Base-by-base conservation (phyloP, 805 yeast genomes). In the Candida chauliodis region DNA sequence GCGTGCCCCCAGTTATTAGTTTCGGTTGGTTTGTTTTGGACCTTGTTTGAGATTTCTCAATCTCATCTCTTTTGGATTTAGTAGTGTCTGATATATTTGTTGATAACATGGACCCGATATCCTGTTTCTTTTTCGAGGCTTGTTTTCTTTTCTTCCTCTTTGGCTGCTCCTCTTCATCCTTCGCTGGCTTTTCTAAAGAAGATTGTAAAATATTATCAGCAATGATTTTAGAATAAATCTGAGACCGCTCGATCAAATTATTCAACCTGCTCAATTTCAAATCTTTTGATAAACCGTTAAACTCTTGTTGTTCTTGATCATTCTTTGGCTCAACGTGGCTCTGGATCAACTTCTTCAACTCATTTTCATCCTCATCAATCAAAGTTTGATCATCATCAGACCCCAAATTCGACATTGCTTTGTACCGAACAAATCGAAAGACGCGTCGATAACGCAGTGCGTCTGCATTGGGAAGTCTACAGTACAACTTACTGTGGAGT, bases 191-290 rank as follows among this genome's bases (percentile, higher is more conserved):
- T 19, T 38, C 36, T 36, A 42, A 42, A n/a, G 73, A 53, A 32
- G 72, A 66, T 44, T 76, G 76, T 29, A 82, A 52, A 30, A 91
- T 71, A 8, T 90, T 81, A 36, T 88, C 90, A 3, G 95, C 79
- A 29, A 91, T 85, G 47, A 91, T 87, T 44, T 81, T 77, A 1
- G 97, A 84, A 59, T 87, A 91, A 2, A 90, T 76, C 54, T 88
- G 90, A 13, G 96, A 86, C 53, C 86, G 82, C 50, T 84, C 83
- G n/a, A 91, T 88, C 45, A 91, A 69, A 25, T 78, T 79, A 41
- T 85, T 76, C 38, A 91, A 64, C 38, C 87, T 73, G 38, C 75
- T 73, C 30, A 88, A 63, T 51, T 87, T 86, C 31, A 66, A 62
- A 27, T 79, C 77, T n/a, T 64, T 63, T 2, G 77, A 67, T 14